Percentiles rank a stretch among this genome's conserved stretches.
Evolutionary conservation across 345 rosid species (phyloP).

Genomic region (Syzygium grande): DNA sequence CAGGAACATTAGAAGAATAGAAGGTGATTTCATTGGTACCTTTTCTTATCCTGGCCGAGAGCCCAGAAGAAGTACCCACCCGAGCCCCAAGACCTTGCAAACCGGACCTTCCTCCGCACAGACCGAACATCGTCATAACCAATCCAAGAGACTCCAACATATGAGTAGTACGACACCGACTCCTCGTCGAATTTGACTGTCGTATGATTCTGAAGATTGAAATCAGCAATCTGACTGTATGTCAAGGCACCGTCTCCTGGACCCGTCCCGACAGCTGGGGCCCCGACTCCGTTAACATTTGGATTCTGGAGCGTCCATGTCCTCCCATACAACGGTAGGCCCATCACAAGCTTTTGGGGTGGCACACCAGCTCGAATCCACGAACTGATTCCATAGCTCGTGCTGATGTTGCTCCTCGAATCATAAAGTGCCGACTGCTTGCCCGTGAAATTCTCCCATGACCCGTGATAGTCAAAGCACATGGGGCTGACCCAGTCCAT

Average conservation of each 20-base stretch:
- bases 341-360: conserved; percentile 29
- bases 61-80: conserved; percentile 48
- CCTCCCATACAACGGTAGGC: conserved; percentile 33
- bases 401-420: conserved; percentile 15
- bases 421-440: conserved; percentile 23
- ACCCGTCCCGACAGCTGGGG: conserved; percentile 11
- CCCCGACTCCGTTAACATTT: conserved; percentile 16
- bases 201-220: neutral
- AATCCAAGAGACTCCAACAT: conserved; percentile 17
- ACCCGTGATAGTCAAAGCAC: conserved; percentile 37
- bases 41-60: conserved; percentile 19
- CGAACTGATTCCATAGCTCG: conserved; percentile 21
- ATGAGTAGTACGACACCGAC: conserved; percentile 23
- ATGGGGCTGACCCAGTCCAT: conserved; percentile 36
- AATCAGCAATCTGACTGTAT: conserved; percentile 15
- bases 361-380: conserved; percentile 29
- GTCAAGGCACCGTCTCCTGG: conserved; percentile 15
- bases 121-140: conserved; percentile 36
- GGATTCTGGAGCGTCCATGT: conserved; percentile 32
- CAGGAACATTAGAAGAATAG: neutral
- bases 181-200: conserved; percentile 2
- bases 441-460: conserved; percentile 23
- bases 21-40: neutral
- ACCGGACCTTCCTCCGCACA: conserved; percentile 13
- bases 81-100: conserved; percentile 17